Base-by-base conservation (phyloP, 306 rosid species). In the Casuarina glauca region DNA sequence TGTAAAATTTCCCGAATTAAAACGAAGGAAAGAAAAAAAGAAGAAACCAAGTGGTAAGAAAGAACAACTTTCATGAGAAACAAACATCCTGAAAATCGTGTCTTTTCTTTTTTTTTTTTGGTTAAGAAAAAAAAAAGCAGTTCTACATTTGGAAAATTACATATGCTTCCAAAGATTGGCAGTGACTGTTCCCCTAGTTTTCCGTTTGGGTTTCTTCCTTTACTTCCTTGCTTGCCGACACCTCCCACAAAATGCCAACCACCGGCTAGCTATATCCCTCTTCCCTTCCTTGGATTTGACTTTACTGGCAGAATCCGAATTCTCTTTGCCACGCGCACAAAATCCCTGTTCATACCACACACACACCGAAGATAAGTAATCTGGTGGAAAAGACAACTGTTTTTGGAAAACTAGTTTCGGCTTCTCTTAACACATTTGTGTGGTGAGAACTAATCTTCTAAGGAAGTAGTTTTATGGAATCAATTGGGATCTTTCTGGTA, bases 301-400 rank as follows among this genome's bases (percentile, higher is more conserved):
- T 91, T 91, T 3, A 82, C 78, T 4, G 97, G 97, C 50, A 93
- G 74, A 75, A 93, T 88, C 75, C 97, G 81, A 80, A 93, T 91
- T 83, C 98, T 90, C 87, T 87, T 91, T 12, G 96, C 97, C 78
- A 93, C 96, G 32, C 96, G 93, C 70, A 91, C 89, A 54, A 93
- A 93, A 83, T 91, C 96, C 85, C 97, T 93, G 74, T 75, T 72
- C 5, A 45, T 75, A 79, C 77, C 58, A 50, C 50, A 42, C 9
- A 73, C 35, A 83, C 32, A 60, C 6, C 44, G 11, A 39, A 46
- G 39, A 63, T 10, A 6, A 4, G 32, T 2, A 7, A 50, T 7
- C 10, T 11, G 5, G 58, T 15, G 3, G 53, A 15, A 15, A 49
- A 49, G 53, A 49, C 53, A 49, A 9, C 13, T 49, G 13, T 4